Conservation (phyloP, 768 basidiomycete genomes). For the Strobilomyces dryophilus region DNA sequence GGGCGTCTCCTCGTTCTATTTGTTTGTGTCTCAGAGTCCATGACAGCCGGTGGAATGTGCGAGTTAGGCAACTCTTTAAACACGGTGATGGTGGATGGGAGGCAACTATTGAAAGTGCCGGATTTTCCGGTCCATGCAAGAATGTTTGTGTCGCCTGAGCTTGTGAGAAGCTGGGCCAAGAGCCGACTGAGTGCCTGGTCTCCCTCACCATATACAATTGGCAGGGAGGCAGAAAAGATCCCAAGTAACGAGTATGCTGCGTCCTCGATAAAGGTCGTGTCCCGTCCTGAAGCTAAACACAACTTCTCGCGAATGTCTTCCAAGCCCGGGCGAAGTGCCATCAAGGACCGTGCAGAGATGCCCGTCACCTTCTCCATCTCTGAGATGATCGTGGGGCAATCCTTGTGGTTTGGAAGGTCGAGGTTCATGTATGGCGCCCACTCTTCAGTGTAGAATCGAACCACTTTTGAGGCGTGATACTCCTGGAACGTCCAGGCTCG, state of each 20-base stretch:
- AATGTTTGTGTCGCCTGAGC: background rate
- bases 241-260: slow-evolving; percentile 12
- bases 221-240: slow-evolving; percentile 5
- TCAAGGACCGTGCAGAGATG: background rate
- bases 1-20: background rate
- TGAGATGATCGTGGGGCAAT: background rate
- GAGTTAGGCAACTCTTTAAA: background rate
- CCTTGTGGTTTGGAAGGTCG: slow-evolving; percentile 7
- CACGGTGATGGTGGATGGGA: background rate
- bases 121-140: background rate
- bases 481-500: background rate
- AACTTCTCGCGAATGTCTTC: slow-evolving; percentile 5
- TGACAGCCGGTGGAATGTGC: background rate
- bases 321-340: background rate
- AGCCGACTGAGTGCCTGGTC: slow-evolving; percentile 8
- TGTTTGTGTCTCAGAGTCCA: background rate
- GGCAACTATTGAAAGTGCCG: background rate
- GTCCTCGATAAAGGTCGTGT: slow-evolving; percentile 9
- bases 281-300: slow-evolving; percentile 3
- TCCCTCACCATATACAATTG: slow-evolving; percentile 11
- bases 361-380: slow-evolving; percentile 10
- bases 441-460: background rate
- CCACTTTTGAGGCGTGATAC: too few species aligned
- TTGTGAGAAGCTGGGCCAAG: slow-evolving; percentile 3
- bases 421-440: slow-evolving; percentile 8